Base-by-base conservation (phyloP, 768 basidiomycete genomes). In the Leucocoprinus leucothites region DNA sequence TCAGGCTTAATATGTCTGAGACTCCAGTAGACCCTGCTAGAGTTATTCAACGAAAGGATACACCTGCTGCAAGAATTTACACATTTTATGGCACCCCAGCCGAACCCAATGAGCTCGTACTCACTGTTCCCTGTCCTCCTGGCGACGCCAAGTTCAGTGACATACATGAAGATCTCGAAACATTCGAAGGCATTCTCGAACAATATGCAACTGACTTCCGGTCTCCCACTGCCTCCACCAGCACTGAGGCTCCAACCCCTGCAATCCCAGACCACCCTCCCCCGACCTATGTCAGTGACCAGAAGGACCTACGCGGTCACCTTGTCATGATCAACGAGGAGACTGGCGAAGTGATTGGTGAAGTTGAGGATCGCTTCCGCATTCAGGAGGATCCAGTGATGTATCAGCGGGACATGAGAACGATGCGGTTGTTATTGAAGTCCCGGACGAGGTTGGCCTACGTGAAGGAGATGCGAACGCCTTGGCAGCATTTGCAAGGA, bases 321-420 rank as follows among this genome's bases (percentile, higher is more conserved):
- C 75, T 91, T 26, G 82, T 91, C 36, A 78, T 89, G 58, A 78
- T 91, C 51, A 82, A 92, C 64, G 81, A 91, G 65, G 77, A 82
- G 40, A 84, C 78, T 43, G 89, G 89, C 1, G 82, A 89, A 58
- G 75, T 91, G 9, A 74, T 91, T 13, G 88, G 86, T 0, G 81
- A 85, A 63, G 73, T 91, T 8, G 86, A 86, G 54, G 74, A 82
- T 45, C 65, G 72, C 50, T 71, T 88, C 56, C 66, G 69, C 36
- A 75, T 89, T 19, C 70, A 72, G 21, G 88, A 89, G 63, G 87
- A 87, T 60, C 75, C 80, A 1, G 63, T 65, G n/a, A 71, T 91
- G 41, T 65, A 74, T 31, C 67, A 72, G 52, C 67, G 69, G 14
- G 81, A 6, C 74, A 76, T 45, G 80, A 83, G 60, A 76, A 76